These are phyloP conservation scores for Jaenimonas drosophilae DNA, from an alignment of 208 protist genomes.

Conservation along the genomic window DNA sequence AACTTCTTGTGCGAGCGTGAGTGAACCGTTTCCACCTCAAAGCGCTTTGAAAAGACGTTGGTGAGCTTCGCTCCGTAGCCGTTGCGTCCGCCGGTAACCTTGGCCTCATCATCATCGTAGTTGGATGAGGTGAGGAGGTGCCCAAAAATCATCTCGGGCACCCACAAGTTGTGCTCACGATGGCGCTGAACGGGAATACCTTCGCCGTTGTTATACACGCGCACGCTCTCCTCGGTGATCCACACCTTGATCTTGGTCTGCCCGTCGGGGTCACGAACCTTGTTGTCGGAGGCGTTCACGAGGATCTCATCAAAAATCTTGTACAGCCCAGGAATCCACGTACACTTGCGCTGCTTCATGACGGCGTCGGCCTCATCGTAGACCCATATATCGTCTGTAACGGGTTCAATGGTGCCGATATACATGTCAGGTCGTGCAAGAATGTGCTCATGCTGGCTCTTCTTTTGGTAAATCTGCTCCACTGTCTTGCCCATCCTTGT, in stretches of 20 bases:
- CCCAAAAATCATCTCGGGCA: slow-evolving; percentile 99
- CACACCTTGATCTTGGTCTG: slow-evolving; percentile 92
- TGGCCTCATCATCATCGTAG: slow-evolving; percentile 98
- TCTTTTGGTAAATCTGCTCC: slow-evolving; percentile 96
- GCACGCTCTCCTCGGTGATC: slow-evolving; percentile 95
- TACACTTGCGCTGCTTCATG: slow-evolving; percentile 92
- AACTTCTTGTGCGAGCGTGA: slow-evolving; percentile 86
- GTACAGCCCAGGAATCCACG: slow-evolving; percentile 97
- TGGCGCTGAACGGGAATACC: slow-evolving; percentile 98
- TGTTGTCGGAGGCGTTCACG: slow-evolving; percentile 99
- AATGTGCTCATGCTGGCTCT: slow-evolving; percentile 98
- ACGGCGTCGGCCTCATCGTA: slow-evolving; percentile 85
- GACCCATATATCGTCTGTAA: slow-evolving; percentile 94
- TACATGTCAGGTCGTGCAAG: slow-evolving; percentile 99
- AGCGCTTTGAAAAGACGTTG: slow-evolving; percentile 99
- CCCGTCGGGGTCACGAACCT: slow-evolving; percentile 90
- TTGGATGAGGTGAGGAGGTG: slow-evolving; percentile 98
- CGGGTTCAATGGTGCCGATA: slow-evolving; percentile 93
- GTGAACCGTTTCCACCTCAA: slow-evolving; percentile 97
- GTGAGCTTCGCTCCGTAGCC: slow-evolving; percentile 99
- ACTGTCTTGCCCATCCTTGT: slow-evolving; percentile 66
- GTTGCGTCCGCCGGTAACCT: slow-evolving; percentile 94
- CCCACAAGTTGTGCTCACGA: slow-evolving; percentile 95
- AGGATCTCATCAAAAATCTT: slow-evolving; percentile 99
- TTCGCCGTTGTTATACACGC: slow-evolving; percentile 98